Evolutionary conservation across 1,284 basidiomycete genomes (phyloP).

Genomic region (Trichosporon ovoides): DNA sequence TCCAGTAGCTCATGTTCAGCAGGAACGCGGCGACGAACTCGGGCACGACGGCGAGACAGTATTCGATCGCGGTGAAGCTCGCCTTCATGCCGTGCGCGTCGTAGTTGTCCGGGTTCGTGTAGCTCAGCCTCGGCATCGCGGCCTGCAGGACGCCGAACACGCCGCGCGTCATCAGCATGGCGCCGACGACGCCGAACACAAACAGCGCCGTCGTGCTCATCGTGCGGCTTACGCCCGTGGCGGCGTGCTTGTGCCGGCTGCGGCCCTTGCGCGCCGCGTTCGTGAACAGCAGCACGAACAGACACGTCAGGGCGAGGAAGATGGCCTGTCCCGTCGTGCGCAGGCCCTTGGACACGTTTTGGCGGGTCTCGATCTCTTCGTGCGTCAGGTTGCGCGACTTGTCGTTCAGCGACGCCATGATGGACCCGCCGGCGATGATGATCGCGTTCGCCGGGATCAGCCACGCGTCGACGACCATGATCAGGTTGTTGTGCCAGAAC

Average conservation of each 20-base stretch:
- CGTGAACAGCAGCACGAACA: slow-evolving; percentile 20
- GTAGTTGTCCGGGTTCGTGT: slow-evolving; percentile 23
- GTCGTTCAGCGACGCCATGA: slow-evolving; percentile 10
- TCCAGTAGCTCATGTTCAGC: slow-evolving; percentile 12
- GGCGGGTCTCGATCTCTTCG: not conserved
- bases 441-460: slow-evolving; percentile 25
- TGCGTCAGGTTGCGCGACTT: not conserved
- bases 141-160: slow-evolving; percentile 32
- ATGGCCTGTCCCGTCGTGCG: slow-evolving; percentile 29
- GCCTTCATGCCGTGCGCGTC: slow-evolving; percentile 13
- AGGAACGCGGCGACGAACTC: slow-evolving; percentile 17
- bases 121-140: slow-evolving; percentile 5
- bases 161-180: slow-evolving; percentile 25
- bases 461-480: slow-evolving; percentile 20
- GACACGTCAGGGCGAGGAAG: slow-evolving; percentile 29
- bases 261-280: slow-evolving; percentile 7
- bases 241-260: not conserved
- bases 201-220: slow-evolving; percentile 4
- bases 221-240: not conserved
- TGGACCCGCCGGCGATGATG: slow-evolving; percentile 33
- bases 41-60: slow-evolving; percentile 17
- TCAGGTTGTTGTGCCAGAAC: slow-evolving; percentile 11
- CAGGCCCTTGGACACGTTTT: slow-evolving; percentile 16
- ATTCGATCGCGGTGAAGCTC: slow-evolving; percentile 19
- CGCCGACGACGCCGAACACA: slow-evolving; percentile 19